Evolutionary conservation across 179 eudicot genomes (phyloP), one percentile per base, ranked within the genome.

Genomic region (Silene vulgaris): DNA sequence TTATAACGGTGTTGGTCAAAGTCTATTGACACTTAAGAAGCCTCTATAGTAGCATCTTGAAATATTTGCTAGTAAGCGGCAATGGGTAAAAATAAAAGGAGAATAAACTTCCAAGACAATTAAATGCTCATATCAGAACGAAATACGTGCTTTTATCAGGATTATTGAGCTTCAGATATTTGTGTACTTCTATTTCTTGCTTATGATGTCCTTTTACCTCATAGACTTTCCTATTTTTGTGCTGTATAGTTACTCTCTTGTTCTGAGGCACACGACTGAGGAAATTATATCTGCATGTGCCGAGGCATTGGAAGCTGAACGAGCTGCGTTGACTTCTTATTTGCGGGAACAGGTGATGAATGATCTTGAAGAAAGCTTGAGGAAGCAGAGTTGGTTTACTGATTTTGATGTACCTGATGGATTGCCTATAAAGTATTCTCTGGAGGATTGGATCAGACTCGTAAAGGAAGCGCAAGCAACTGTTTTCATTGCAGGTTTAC

Each of bases 261-360:
- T 91, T 73, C 78, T 91, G 81, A 93, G 98, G 80, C 97, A 93
- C 81, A 93, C 98, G 59, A 89, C 89, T 30, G 97, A 93, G 86
- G 97, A 93, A 84, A 91, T 93, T 70, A 80, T 87, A 66, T 91
- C 84, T 82, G 97, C 97, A 66, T 93, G 98, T 76, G 64, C 79
- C 20, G 95, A 91, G 83, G 91, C 90, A 52, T 81, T 84, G 78
- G 89, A 93, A 80, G 93, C 92, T 12, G 76, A 75, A 75, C 87
- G 86, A 54, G 91, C 89, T 78, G 91, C 85, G 43, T 63, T 91
- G 75, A 87, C 98, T 37, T 88, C 95, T 79, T 82, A 60, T 20
- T 78, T 93, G 70, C 82, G 91, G 66, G 84, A 79, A 77, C 86
- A 85, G 84, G 98, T 89, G 77, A 91, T 84, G 87, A 80, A 87